Evolutionary conservation across 106 monocot genomes (phyloP).

Genomic region (Apostasia shenzhenica): DNA sequence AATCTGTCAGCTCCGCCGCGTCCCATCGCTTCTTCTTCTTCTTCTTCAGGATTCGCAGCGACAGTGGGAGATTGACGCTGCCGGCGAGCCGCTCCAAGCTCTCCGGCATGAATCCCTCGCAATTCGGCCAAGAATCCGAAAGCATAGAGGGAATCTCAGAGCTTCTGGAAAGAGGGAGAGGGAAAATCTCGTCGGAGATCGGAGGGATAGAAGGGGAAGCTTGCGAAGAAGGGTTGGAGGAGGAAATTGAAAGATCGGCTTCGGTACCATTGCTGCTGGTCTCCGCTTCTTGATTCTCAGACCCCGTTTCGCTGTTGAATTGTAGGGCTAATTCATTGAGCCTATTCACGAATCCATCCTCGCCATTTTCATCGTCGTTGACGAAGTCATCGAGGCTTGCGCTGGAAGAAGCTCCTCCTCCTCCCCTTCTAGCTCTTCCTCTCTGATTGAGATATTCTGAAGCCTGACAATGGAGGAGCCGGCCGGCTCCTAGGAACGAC

Average conservation of each 20-base stretch:
- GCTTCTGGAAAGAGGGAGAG: background rate
- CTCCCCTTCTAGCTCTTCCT: background rate
- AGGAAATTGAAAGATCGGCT: background rate
- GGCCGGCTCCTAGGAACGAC: background rate
- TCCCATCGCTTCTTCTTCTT: constrained; percentile 37
- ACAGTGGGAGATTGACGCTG: constrained; percentile 31
- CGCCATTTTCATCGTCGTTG: constrained; percentile 22
- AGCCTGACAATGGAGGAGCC: background rate
- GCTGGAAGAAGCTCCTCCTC: constrained; percentile 6
- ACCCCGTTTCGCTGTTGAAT: background rate
- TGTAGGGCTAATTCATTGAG: constrained; percentile 22
- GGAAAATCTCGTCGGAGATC: background rate
- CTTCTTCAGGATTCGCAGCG: constrained; percentile 45
- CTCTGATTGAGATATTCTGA: background rate
- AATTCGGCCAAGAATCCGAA: constrained; percentile 3
- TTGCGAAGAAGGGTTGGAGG: background rate
- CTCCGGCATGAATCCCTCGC: constrained; percentile 10
- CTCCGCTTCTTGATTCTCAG: constrained; percentile 1
- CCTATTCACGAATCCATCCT: constrained; percentile 24
- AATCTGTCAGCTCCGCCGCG: constrained; percentile 20
- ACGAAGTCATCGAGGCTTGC: constrained; percentile 17
- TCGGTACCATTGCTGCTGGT: background rate
- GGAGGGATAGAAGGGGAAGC: background rate
- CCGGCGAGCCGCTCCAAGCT: constrained; percentile 35
- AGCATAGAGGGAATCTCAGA: background rate